Conservation (phyloP, 257 asterid species). For the Orobanche coerulescens region DNA sequence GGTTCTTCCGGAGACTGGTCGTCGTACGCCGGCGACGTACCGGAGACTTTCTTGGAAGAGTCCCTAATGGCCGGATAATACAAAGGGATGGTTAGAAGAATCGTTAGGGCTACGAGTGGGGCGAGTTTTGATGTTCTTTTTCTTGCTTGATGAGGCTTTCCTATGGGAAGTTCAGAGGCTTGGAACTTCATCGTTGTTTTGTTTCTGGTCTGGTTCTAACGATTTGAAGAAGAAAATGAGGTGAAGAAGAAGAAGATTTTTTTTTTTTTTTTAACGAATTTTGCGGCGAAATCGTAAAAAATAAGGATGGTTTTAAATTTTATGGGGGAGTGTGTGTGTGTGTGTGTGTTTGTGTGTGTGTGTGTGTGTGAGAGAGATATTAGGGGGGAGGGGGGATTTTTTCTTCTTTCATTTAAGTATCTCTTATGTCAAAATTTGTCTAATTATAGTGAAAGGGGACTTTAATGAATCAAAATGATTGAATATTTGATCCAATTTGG, state of each 20-base stretch:
- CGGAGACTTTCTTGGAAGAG: conserved; percentile 26
- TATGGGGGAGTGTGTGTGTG: neutral
- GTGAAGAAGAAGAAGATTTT: conserved; percentile 2
- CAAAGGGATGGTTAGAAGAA: conserved; percentile 45
- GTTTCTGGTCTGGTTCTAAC: neutral
- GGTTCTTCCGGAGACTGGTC: conserved; percentile 19
- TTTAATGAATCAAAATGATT: conserved; percentile 6
- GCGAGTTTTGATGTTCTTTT: conserved; percentile 39
- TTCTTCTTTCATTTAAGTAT: neutral
- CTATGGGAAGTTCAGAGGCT: conserved; percentile 39
- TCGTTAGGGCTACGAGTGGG: conserved; percentile 36
- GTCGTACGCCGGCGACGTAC: neutral
- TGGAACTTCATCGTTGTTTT: conserved; percentile 42
- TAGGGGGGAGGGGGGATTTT: neutral
- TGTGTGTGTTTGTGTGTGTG: too few species aligned
- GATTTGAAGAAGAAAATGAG: neutral
- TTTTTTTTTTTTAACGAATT: conserved; percentile 13
- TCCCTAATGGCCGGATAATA: conserved; percentile 33
- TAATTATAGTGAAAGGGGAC: conserved; percentile 3
- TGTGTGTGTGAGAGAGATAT: neutral
- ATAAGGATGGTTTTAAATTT: conserved; percentile 23
- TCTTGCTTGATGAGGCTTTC: conserved; percentile 46
- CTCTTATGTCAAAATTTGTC: neutral
- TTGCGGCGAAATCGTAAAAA: conserved; percentile 21
- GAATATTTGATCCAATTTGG: too few species aligned